Conservation (phyloP, 2,329 filamentous ascomycete genomes). For the Proliferodiscus dingleyae region DNA sequence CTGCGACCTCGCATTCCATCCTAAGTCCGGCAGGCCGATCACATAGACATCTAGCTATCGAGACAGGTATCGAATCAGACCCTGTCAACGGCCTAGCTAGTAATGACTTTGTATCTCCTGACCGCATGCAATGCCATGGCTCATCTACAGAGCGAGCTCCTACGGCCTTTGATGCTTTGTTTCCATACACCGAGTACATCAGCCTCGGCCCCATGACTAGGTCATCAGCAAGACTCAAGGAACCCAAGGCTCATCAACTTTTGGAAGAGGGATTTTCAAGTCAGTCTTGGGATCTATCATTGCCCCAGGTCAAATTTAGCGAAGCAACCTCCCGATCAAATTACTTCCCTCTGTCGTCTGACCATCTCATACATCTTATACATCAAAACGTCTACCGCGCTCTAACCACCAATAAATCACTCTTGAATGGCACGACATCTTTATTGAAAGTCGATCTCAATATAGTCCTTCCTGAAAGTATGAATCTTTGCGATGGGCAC, state of each 20-base stretch:
- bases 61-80: too few relatives aligned
- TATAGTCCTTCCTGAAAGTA: neutral
- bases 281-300: too few relatives aligned
- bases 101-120: neutral
- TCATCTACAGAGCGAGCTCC: neutral
- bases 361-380: constrained; percentile 23
- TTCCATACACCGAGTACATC: neutral
- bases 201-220: neutral
- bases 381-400: constrained; percentile 22
- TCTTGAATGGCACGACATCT: constrained; percentile 9
- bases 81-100: neutral
- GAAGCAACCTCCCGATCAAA: neutral
- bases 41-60: too few relatives aligned
- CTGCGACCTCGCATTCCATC: too few relatives aligned
- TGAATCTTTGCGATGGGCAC: constrained; percentile 13
- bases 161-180: neutral
- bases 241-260: too few relatives aligned
- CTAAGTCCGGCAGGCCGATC: too few relatives aligned
- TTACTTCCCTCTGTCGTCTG: constrained; percentile 15
- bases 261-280: too few relatives aligned
- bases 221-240: neutral
- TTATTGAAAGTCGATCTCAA: neutral
- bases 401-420: constrained; percentile 17
- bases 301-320: too few relatives aligned
- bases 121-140: too few relatives aligned